A percentile compares a stretch with the other conserved stretches of the same genome.
Evolutionary conservation across 2,329 filamentous ascomycete species (phyloP).

Genomic region (Scedosporium minutisporum): DNA sequence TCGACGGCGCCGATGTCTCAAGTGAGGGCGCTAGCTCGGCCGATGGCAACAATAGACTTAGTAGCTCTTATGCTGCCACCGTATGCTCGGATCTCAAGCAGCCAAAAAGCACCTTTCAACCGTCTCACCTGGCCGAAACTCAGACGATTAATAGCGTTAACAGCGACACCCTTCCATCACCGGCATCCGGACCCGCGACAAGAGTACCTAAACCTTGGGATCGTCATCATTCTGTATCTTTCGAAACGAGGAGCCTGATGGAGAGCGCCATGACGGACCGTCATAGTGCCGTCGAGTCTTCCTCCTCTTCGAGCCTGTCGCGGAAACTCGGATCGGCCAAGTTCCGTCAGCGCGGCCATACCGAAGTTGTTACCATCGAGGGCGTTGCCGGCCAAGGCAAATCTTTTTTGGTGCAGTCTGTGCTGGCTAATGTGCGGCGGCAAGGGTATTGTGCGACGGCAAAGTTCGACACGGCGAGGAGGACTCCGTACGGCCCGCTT

Average conservation of each 20-base stretch:
- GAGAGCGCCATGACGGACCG: conserved; percentile 27
- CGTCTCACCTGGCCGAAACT: conserved; percentile 30
- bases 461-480: conserved; percentile 54
- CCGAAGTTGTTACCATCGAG: conserved; percentile 52
- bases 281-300: conserved; percentile 32
- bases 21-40: conserved; percentile 51
- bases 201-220: conserved; percentile 39
- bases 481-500: conserved; percentile 52
- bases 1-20: conserved; percentile 42
- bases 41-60: conserved; percentile 39
- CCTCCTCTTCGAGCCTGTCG: conserved; percentile 37
- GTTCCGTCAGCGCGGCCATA: conserved; percentile 51
- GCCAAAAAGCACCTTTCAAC: conserved; percentile 28
- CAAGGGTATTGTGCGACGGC: conserved; percentile 56
- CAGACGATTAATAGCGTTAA: conserved; percentile 22
- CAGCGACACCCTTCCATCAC: conserved; percentile 37
- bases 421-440: conserved; percentile 49
- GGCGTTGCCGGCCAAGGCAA: conserved; percentile 57
- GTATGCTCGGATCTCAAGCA: conserved; percentile 30
- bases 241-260: conserved; percentile 35
- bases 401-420: conserved; percentile 53
- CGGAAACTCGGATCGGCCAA: conserved; percentile 47
- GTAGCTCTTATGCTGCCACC: conserved; percentile 39
- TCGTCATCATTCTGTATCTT: conserved; percentile 39
- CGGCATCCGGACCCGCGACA: conserved; percentile 27